phyloP scores from a whole-genome alignment of 306 rosid genomes.

The Casuarina equisetifolia region DNA sequence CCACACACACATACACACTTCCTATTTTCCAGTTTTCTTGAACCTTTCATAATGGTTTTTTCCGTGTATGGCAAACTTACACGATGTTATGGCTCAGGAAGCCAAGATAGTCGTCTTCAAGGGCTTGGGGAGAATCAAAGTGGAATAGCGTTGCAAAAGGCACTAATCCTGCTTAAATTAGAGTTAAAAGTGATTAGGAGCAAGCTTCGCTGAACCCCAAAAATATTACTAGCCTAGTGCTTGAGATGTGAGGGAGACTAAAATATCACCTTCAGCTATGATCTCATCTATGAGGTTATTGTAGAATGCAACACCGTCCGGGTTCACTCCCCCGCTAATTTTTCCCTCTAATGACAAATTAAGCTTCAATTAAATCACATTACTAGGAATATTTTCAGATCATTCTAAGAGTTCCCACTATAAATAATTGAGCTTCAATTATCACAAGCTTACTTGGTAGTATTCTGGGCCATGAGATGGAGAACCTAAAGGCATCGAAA shows the following conservation, averaged over 20 bases:
- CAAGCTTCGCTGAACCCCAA: too few species aligned
- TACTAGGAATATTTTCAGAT: too few species aligned
- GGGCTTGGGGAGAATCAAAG: conserved; percentile 44
- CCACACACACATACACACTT: too few species aligned
- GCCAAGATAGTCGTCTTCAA: conserved; percentile 41
- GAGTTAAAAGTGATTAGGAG: not conserved
- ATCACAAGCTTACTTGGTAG: conserved; percentile 27
- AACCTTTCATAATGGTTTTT: too few species aligned
- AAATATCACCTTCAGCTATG: conserved; percentile 27
- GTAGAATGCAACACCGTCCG: conserved; percentile 40
- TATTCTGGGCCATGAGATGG: conserved; percentile 39
- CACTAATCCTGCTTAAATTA: conserved; percentile 19
- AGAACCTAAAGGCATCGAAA: conserved; percentile 42
- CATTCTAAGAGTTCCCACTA: too few species aligned
- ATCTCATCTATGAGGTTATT: conserved; percentile 42
- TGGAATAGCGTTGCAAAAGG: conserved; percentile 44
- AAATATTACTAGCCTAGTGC: too few species aligned
- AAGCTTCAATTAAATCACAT: not conserved
- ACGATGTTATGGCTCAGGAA: conserved; percentile 28
- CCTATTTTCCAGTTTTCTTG: too few species aligned
- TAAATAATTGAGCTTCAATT: too few species aligned
- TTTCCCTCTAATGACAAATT: conserved; percentile 30
- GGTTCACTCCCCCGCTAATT: conserved; percentile 40
- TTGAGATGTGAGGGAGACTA: too few species aligned
- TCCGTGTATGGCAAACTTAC: conserved; percentile 24